Percentiles rank a stretch among this genome's conserved stretches.
Evolutionary conservation across 176 grass and related monocot species (phyloP).

Genomic region (Cenchrus purpureus): DNA sequence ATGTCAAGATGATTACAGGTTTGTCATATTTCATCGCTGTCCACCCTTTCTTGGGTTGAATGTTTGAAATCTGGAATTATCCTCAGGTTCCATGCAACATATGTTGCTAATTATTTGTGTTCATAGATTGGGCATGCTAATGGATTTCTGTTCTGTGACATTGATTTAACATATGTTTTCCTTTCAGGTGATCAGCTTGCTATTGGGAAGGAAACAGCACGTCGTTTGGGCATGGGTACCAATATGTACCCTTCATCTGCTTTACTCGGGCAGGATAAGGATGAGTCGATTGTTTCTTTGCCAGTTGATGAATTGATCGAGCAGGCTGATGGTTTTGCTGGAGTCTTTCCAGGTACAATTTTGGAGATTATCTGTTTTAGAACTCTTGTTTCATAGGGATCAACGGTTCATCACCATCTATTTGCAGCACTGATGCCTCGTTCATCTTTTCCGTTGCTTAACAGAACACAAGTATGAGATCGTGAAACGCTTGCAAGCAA

Average conservation of each 20-base stretch:
- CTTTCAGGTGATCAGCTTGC: slow-evolving; percentile 79
- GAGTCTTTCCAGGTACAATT: slow-evolving; percentile 81
- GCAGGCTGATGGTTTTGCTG: slow-evolving; percentile 95
- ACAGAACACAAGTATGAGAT: slow-evolving; percentile 98
- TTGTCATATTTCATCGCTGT: slow-evolving; percentile 7
- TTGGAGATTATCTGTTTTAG: slow-evolving; percentile 1
- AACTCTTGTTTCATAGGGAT: background rate
- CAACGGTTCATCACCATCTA: background rate
- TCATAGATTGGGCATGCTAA: background rate
- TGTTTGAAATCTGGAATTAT: background rate
- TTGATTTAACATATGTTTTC: background rate
- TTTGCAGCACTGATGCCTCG: slow-evolving; percentile 6
- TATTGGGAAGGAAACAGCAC: slow-evolving; percentile 90
- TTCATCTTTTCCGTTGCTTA: slow-evolving; percentile 6
- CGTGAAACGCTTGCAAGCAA: slow-evolving; percentile 85
- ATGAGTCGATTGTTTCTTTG: slow-evolving; percentile 73
- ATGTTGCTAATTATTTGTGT: background rate
- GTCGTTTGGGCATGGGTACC: slow-evolving; percentile 91
- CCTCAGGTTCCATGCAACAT: background rate
- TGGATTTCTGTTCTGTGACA: background rate
- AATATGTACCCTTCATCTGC: slow-evolving; percentile 97
- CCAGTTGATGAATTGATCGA: slow-evolving; percentile 92
- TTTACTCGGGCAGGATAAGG: slow-evolving; percentile 78
- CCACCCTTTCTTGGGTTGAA: background rate
- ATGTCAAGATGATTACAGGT: slow-evolving; percentile 97